Conservation (phyloP, 352 stramenopile genomes). For the Phytophthora vignae region DNA sequence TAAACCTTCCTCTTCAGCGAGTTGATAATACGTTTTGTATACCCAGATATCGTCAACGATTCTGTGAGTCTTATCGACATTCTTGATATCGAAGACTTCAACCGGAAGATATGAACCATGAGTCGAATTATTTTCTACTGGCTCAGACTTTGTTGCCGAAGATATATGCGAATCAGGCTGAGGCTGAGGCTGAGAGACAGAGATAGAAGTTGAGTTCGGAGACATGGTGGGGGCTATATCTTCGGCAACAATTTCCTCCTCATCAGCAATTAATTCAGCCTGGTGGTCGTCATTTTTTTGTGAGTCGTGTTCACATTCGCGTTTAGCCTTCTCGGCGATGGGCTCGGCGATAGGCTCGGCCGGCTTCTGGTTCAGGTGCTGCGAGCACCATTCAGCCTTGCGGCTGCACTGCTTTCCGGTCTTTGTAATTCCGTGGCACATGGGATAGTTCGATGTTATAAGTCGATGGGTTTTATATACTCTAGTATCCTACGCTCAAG, state of each 20-base stretch:
- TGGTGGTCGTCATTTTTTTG: neutral
- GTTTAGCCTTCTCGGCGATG: neutral
- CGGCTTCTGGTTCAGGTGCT: neutral
- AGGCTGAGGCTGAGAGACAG: neutral
- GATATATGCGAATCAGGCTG: too few relatives aligned
- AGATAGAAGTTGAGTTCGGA: neutral
- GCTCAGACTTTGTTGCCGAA: neutral
- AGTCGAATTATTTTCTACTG: neutral
- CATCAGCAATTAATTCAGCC: too few relatives aligned
- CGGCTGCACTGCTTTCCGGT: neutral
- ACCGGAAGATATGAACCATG: too few relatives aligned
- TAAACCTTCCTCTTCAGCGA: too few relatives aligned
- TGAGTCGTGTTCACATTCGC: too few relatives aligned
- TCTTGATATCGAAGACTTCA: too few relatives aligned
- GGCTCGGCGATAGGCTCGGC: neutral
- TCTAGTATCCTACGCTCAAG: neutral
- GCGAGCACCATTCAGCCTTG: constrained; percentile 2
- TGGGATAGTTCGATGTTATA: neutral
- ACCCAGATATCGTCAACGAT: too few relatives aligned
- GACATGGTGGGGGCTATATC: neutral
- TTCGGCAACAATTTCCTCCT: neutral
- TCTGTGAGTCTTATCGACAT: too few relatives aligned
- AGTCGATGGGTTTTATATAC: neutral
- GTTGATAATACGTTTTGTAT: too few relatives aligned
- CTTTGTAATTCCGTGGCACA: neutral